Evolutionary conservation across 331 rosid species (phyloP), one percentile per base, ranked within the genome.

Genomic region (Arachis monticola): DNA sequence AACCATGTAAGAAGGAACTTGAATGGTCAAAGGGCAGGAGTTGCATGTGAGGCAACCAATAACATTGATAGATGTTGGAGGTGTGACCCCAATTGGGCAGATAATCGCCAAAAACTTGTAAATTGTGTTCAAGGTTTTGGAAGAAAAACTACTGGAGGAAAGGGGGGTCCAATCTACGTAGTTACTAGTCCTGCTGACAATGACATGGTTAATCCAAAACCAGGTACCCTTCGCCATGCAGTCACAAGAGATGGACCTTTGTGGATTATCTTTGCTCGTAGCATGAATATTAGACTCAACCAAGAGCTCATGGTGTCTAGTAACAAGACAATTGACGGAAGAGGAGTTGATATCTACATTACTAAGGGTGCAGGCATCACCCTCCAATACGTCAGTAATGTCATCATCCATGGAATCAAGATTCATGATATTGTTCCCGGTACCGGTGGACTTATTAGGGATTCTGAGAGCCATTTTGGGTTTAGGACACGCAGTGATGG

Each of bases 311-410:
- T 93, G 7, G 50, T 93, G 83, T 12, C 80, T 0, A 27, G 87
- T 9, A 44, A 93, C 81, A 93, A 91, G 87, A 93, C 98, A 67
- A 89, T 91, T 59, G 98, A 93, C 73, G 97, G 82, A 4, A 74
- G 98, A 47, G 96, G 98, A 55, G 88, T 47, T 59, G 72, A 67
- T 32, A 65, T 93, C 5, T n/a, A 17, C 46, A 87, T 93, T 55
- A 14, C 80, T 1, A 11, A 7, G 9, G 98, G 98, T 0, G 97
- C 90, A 47, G 96, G 98, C 12, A 60, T 93, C 12, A 91, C 96
- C n/a, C 1, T 91, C 53, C 97, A 89, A 73, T 89, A 59, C 40
- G 13, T 91, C 8, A 60, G 63, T 32, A 91, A 93, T 63, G 89
- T 93, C 51, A 93, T 93, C 87, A 78, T 93, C 81, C 40, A 35